These are phyloP conservation scores for Ceratobasidium sp. DNA, from an alignment of 1,284 basidiomycete genomes.

Conservation along the genomic window DNA sequence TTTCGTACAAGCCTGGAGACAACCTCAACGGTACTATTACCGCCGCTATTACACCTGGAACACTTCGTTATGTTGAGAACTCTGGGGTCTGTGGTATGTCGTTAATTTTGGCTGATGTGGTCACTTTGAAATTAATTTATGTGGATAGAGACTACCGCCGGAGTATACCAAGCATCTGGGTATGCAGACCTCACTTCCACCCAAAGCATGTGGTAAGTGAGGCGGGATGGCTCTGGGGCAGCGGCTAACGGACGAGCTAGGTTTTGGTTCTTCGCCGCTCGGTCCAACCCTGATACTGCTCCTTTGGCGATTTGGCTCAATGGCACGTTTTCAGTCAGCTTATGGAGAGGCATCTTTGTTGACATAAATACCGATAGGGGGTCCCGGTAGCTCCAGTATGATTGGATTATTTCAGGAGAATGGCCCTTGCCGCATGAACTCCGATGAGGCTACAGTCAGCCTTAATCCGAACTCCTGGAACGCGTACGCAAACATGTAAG, in stretches of 20 bases:
- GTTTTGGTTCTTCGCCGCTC: constrained; percentile 48
- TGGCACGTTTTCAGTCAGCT: constrained; percentile 48
- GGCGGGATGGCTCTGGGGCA: not conserved
- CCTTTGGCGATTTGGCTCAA: constrained; percentile 55
- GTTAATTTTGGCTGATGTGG: not conserved
- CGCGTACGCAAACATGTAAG: constrained; percentile 66
- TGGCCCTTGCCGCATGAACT: constrained; percentile 65
- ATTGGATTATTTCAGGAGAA: constrained; percentile 58
- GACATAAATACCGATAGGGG: not conserved
- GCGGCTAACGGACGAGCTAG: constrained; percentile 46
- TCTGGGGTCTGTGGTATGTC: constrained; percentile 66
- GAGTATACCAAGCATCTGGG: constrained; percentile 70
- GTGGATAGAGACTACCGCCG: constrained; percentile 62
- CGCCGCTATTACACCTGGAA: constrained; percentile 19
- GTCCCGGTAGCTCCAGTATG: constrained; percentile 45
- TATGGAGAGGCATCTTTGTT: constrained; percentile 51
- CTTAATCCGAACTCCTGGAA: constrained; percentile 72
- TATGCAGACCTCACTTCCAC: constrained; percentile 66
- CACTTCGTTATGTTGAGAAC: constrained; percentile 63
- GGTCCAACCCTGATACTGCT: constrained; percentile 42
- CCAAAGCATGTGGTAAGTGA: constrained; percentile 55
- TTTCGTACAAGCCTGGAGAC: not conserved
- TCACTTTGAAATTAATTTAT: not conserved
- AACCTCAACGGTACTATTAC: not conserved
- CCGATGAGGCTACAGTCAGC: constrained; percentile 60